These are phyloP conservation scores for Musa acuminata DNA, from an alignment of 176 grass and related monocot genomes.

Conservation along the genomic window DNA sequence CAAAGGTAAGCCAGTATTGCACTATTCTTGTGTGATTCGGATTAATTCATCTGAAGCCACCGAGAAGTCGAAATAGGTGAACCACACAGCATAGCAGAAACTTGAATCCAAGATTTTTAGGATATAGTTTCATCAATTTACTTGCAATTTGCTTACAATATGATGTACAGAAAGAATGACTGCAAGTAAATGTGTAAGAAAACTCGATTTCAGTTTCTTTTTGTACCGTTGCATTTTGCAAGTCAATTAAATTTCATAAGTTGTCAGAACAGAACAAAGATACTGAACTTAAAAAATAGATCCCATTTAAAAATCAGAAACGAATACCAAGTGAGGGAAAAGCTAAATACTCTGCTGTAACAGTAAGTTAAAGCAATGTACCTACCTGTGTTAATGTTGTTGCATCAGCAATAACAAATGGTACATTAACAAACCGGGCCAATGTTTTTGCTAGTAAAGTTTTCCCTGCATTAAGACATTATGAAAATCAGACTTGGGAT, in stretches of 20 bases:
- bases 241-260: not conserved
- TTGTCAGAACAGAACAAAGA: not conserved
- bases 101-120: not conserved
- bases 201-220: not conserved
- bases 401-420: constrained; percentile 90
- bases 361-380: not conserved
- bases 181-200: no score
- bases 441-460: constrained; percentile 97
- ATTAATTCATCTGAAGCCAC: not conserved
- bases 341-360: not conserved
- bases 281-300: not conserved
- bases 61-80: not conserved
- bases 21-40: not conserved
- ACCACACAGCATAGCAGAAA: not conserved
- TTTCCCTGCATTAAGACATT: constrained; percentile 62
- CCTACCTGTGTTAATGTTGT: constrained; percentile 75
- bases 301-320: not conserved
- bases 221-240: not conserved
- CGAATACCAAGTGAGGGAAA: not conserved
- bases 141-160: not conserved
- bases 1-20: not conserved
- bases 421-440: constrained; percentile 88
- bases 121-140: not conserved
- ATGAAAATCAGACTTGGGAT: constrained; percentile 13
- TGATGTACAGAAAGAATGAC: no score